Evolutionary conservation across 352 stramenopile species (phyloP).

Genomic region (Phytophthora multivora): DNA sequence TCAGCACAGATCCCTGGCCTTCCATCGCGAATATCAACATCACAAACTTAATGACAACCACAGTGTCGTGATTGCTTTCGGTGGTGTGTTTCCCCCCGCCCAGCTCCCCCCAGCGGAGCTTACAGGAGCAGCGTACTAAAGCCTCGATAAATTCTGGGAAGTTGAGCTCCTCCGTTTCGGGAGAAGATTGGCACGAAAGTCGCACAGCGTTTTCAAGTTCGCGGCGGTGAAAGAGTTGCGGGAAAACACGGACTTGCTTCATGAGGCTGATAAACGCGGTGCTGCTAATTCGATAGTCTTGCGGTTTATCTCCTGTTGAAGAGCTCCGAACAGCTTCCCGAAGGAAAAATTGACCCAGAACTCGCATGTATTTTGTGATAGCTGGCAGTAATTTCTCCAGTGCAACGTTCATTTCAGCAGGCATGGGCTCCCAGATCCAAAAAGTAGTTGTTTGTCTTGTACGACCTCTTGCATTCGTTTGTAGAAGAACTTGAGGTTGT

Average conservation of each 20-base stretch:
- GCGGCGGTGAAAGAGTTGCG: slow-evolving; percentile 61
- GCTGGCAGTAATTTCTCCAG: slow-evolving; percentile 42
- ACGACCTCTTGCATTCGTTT: slow-evolving; percentile 6
- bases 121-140: slow-evolving; percentile 52
- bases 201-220: slow-evolving; percentile 58
- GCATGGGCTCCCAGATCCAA: slow-evolving; percentile 35
- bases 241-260: slow-evolving; percentile 59
- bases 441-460: slow-evolving; percentile 5
- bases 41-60: slow-evolving; percentile 63
- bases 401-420: slow-evolving; percentile 29
- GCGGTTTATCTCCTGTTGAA: slow-evolving; percentile 13
- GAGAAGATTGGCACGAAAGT: slow-evolving; percentile 32
- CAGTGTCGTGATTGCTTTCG: slow-evolving; percentile 20
- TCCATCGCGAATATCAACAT: slow-evolving; percentile 86
- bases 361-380: slow-evolving; percentile 48
- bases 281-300: slow-evolving; percentile 35
- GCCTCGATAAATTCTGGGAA: slow-evolving; percentile 72
- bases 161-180: slow-evolving; percentile 37
- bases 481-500: slow-evolving; percentile 1
- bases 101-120: slow-evolving; percentile 49
- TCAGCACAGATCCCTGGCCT: slow-evolving; percentile 61
- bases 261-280: slow-evolving; percentile 50
- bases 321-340: slow-evolving; percentile 25
- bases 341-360: slow-evolving; percentile 51
- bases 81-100: background rate